phyloP scores from a whole-genome alignment of 1,139 yeast genomes.

The Pichia inconspicua region DNA sequence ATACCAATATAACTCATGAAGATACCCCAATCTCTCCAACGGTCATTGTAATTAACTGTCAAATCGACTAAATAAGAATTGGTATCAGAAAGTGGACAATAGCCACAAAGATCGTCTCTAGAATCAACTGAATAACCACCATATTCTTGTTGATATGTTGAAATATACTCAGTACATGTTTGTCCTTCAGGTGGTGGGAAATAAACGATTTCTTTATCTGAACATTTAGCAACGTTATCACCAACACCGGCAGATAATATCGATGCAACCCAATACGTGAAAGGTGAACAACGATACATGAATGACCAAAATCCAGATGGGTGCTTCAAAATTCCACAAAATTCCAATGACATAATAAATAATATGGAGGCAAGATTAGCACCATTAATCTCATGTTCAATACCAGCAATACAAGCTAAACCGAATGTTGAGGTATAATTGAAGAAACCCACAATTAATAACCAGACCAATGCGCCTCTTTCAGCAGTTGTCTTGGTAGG shows the following conservation, averaged over 20 bases:
- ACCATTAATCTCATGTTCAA: conserved; percentile 35
- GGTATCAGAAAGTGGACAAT: conserved; percentile 36
- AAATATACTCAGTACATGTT: conserved; percentile 38
- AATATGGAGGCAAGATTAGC: conserved; percentile 37
- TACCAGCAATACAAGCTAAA: conserved; percentile 34
- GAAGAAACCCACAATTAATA: conserved; percentile 35
- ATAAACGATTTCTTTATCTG: conserved; percentile 35
- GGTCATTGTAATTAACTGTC: conserved; percentile 30
- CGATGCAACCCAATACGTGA: conserved; percentile 46
- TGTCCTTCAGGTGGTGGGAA: conserved; percentile 45
- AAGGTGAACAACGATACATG: conserved; percentile 49
- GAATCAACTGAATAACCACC: conserved; percentile 40
- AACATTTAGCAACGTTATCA: conserved; percentile 36
- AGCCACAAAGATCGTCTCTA: conserved; percentile 37
- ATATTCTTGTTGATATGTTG: conserved; percentile 29
- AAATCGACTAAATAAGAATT: conserved; percentile 30
- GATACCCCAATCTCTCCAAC: conserved; percentile 59
- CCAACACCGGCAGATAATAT: conserved; percentile 40
- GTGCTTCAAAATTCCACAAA: conserved; percentile 49
- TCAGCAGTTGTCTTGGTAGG: conserved; percentile 44
- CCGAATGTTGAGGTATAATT: conserved; percentile 34
- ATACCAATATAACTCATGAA: conserved; percentile 41
- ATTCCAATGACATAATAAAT: conserved; percentile 41
- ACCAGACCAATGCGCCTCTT: conserved; percentile 63
- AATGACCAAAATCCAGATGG: conserved; percentile 55